Base-by-base conservation (phyloP, 1,284 basidiomycete species). In the Pascua guehoae region DNA sequence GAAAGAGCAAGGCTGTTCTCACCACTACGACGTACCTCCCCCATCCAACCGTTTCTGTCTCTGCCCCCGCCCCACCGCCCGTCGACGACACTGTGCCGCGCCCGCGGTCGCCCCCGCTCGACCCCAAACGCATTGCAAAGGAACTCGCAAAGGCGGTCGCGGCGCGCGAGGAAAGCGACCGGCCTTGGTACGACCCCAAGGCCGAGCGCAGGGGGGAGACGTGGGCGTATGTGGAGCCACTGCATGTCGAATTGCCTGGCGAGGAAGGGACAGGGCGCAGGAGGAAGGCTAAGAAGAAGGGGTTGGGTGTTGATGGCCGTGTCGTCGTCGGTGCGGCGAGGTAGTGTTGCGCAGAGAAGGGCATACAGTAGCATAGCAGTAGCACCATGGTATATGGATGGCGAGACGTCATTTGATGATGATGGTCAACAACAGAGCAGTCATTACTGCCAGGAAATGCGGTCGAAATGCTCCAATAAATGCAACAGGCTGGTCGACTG, bases 161-260 rank as follows among this genome's bases (percentile, higher is more conserved):
- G 16, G 73, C 67, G 68, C 55, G 70, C 17, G 38, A 59, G 24
- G 69, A 68, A 51, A 53, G 69, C 37, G 71, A 71, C 59, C 52
- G 72, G 42, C 69, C 69, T 14, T 77, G 71, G 70, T 73, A 67
- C 0, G 68, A 77, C 64, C 50, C 65, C 53, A 70, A 68, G 48
- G 48, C 56, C 1, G 67, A 63, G 45, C 55, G 53, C 8, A 36
- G 47, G 12, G 58, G 58, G 16, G 58, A 63, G 46, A 47, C 38
- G 24, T 63, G 56, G 58, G 43, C 2, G 11, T 63, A 63, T 38
- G 36, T 58, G 37, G 53, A 57, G 45, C 50, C 46, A 0, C 12
- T 46, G 5, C 39, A 58, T 8, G 32, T 57, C 11, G 55, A 57
- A 40, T 44, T 60, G 1, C 15, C 46, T 10, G 36, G 40, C 17